These are phyloP conservation scores for Amanita rubescens DNA, from an alignment of 768 basidiomycete species.

Conservation along the genomic window DNA sequence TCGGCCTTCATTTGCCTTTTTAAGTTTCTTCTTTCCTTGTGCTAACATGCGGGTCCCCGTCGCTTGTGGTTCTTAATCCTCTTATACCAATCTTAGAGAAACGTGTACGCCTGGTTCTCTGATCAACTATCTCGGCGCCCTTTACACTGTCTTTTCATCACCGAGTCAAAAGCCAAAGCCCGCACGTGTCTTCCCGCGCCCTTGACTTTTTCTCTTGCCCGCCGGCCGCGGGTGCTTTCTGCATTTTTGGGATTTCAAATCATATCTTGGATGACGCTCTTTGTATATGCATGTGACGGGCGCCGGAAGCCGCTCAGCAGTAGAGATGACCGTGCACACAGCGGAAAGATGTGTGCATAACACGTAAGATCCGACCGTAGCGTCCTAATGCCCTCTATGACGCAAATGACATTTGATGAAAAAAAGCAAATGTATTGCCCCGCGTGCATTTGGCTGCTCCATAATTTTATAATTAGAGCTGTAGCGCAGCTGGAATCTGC, in stretches of 20 bases:
- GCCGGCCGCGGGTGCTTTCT: background rate
- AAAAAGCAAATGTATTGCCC: background rate
- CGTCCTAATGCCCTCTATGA: background rate
- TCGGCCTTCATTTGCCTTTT: background rate
- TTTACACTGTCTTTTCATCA: background rate
- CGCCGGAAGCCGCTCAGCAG: background rate
- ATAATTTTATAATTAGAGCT: background rate
- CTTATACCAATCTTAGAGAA: background rate
- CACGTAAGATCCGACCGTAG: background rate
- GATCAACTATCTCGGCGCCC: background rate
- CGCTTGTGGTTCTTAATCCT: background rate
- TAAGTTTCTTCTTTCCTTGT: background rate
- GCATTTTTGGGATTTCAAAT: background rate
- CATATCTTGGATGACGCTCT: background rate
- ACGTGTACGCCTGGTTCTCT: background rate
- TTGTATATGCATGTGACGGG: background rate
- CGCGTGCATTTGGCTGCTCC: background rate
- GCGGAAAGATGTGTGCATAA: too few relatives aligned
- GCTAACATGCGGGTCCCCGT: background rate
- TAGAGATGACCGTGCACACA: too few relatives aligned
- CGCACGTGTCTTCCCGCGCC: background rate
- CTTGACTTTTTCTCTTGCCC: background rate
- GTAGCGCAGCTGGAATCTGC: background rate
- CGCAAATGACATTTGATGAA: background rate
- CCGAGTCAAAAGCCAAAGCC: slow-evolving; percentile 1